Evolutionary conservation across 768 basidiomycete species (phyloP), one percentile per base, ranked within the genome.

Genomic region (Pholiota conissans): DNA sequence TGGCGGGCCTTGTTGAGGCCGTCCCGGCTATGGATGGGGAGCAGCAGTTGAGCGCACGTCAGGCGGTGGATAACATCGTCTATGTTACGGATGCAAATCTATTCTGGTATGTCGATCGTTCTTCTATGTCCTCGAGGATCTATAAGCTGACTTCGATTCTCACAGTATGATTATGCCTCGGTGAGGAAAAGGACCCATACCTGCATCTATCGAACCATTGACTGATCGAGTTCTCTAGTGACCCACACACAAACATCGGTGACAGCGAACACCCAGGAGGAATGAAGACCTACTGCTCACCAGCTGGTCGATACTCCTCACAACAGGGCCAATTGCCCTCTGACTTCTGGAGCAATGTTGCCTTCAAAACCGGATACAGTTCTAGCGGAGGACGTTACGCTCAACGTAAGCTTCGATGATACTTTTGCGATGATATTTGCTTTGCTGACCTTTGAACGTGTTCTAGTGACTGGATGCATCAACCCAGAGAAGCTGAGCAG

Each of bases 391-490:
- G 66, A 35, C 67, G 76, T 26, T 83, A 70, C 59, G 78, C 75
- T 4, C 82, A 84, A 58, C 63, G 83, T 81, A 48, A 57, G 79
- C 39, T 4, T 22, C 30, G n/a, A 35, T 18, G 16, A 13, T 7
- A 7, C 34, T 39, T 8, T 50, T 30, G 37, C 28, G n/a, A n/a
- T 22, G 9, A 34, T 16, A 56, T 1, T 24, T 24, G n/a, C 49
- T 27, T 49, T 13, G 4, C 42, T 3, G 13, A 39, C 51, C 27
- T 30, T 34, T 37, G 37, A n/a, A 18, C n/a, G n/a, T 8, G 24
- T 16, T 52, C 24, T 9, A 84, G 84, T 85, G 49, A 85, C 84
- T 0, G 84, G 84, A 8, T 85, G 84, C 59, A 84, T 85, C 49
- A 68, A 73, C 18, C 77, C 83, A 0, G 68, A 62, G 37, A 66